phyloP scores from a whole-genome alignment of 306 rosid genomes.

The Castanea sativa region DNA sequence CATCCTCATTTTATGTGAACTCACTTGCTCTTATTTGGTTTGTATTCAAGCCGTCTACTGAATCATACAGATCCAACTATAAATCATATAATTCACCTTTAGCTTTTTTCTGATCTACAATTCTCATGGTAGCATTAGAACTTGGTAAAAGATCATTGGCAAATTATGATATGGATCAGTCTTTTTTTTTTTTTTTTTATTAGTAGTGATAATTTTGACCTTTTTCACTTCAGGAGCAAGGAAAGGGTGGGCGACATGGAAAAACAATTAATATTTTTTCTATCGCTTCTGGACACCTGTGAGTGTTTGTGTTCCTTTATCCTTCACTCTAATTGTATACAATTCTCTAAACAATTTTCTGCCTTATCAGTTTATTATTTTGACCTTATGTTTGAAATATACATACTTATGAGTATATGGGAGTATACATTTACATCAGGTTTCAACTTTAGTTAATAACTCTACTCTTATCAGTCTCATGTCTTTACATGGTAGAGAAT shows the following conservation, averaged over 20 bases:
- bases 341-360: background rate
- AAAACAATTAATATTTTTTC: conserved; percentile 89
- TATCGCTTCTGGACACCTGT: conserved; percentile 98
- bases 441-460: background rate
- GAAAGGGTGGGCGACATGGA: conserved; percentile 68
- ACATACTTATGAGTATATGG: background rate
- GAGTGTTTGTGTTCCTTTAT: conserved; percentile 42
- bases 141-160: background rate
- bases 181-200: background rate
- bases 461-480: background rate
- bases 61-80: background rate
- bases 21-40: conserved; percentile 10
- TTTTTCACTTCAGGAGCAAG: conserved; percentile 48
- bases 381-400: background rate
- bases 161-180: background rate
- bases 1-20: conserved; percentile 14
- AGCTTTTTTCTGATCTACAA: background rate
- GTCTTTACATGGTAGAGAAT: background rate
- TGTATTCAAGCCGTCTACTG: background rate
- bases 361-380: background rate
- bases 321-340: conserved; percentile 8
- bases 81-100: background rate
- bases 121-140: background rate
- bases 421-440: background rate
- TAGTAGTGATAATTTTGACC: conserved; percentile 5